These are phyloP conservation scores for Naematelia encephala DNA, from an alignment of 768 basidiomycete species.

Conservation along the genomic window DNA sequence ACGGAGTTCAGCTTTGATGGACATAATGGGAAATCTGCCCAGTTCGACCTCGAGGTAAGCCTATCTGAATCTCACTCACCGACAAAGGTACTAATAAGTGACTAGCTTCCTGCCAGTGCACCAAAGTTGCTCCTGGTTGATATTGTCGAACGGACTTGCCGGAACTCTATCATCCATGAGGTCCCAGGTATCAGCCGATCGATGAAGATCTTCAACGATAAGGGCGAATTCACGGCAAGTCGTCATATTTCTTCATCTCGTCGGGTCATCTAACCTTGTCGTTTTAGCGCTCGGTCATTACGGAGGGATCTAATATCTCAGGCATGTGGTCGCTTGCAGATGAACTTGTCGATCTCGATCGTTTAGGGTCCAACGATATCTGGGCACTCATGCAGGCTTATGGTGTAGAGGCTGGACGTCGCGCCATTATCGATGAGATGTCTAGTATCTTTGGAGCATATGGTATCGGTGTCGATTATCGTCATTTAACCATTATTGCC, in stretches of 20 bases:
- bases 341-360: slow-evolving; percentile 66
- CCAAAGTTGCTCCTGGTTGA: slow-evolving; percentile 93
- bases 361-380: slow-evolving; percentile 91
- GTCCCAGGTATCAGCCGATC: slow-evolving; percentile 84
- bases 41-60: slow-evolving; percentile 78
- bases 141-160: slow-evolving; percentile 81
- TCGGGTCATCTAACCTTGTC: too few species aligned
- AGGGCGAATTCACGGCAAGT: slow-evolving; percentile 49
- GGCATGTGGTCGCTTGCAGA: slow-evolving; percentile 71
- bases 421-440: slow-evolving; percentile 86
- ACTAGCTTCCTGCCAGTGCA: slow-evolving; percentile 79
- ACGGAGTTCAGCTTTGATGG: slow-evolving; percentile 68
- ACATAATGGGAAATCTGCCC: slow-evolving; percentile 57
- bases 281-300: slow-evolving; percentile 61
- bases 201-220: slow-evolving; percentile 50
- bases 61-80: neutral
- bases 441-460: slow-evolving; percentile 85
- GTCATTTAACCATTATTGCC: slow-evolving; percentile 93
- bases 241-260: neutral
- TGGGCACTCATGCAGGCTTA: slow-evolving; percentile 86
- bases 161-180: slow-evolving; percentile 79
- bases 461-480: slow-evolving; percentile 88
- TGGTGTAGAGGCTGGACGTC: slow-evolving; percentile 94
- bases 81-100: neutral
- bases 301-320: slow-evolving; percentile 89